phyloP scores from a whole-genome alignment of 2,329 filamentous ascomycete genomes.

The Botrytis fabae region DNA sequence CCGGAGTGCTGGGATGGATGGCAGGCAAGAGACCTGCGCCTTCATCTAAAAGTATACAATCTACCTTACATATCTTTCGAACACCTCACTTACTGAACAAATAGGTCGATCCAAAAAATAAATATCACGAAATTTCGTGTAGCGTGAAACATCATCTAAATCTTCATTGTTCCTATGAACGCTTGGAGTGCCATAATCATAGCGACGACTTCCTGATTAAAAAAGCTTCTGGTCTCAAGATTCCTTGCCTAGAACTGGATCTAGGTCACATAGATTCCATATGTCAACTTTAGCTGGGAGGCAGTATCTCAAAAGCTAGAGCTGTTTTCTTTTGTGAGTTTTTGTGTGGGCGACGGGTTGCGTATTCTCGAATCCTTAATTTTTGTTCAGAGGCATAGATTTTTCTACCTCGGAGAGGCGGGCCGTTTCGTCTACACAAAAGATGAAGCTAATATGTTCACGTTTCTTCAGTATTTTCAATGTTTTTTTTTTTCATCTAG shows the following conservation, averaged over 20 bases:
- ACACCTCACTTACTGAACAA: constrained; percentile 17
- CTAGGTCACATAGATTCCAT: constrained; percentile 42
- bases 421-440: constrained; percentile 35
- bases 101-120: constrained; percentile 38
- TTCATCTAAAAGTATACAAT: constrained; percentile 36
- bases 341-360: constrained; percentile 29
- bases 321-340: constrained; percentile 12
- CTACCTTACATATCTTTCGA: neutral
- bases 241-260: constrained; percentile 43
- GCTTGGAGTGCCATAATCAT: constrained; percentile 11
- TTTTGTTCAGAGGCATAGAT: constrained; percentile 45
- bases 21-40: constrained; percentile 34
- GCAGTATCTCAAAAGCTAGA: neutral
- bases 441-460: neutral
- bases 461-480: neutral
- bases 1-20: constrained; percentile 36
- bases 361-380: constrained; percentile 26
- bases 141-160: constrained; percentile 30
- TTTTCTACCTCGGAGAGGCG: constrained; percentile 44
- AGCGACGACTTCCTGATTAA: constrained; percentile 19
- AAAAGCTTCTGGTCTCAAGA: constrained; percentile 18
- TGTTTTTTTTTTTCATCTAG: neutral
- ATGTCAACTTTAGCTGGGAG: constrained; percentile 13
- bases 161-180: neutral
- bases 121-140: constrained; percentile 29